Conservation (phyloP, 169 alveolate genomes). For the Babesia microti region DNA sequence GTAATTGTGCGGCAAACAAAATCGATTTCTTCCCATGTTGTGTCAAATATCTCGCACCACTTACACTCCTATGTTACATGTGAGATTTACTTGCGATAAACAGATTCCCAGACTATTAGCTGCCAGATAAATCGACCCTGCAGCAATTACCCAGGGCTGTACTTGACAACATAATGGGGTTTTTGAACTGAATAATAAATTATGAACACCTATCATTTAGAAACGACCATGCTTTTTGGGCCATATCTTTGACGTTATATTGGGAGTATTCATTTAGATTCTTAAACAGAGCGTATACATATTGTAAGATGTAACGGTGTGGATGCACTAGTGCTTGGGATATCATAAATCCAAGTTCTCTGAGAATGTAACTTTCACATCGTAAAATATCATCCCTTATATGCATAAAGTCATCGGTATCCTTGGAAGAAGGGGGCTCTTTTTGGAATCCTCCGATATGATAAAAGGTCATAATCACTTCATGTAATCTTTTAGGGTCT, state of each 20-base stretch:
- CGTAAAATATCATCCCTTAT: slow-evolving; percentile 55
- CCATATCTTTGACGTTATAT: slow-evolving; percentile 49
- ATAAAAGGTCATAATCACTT: slow-evolving; percentile 66
- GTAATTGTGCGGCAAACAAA: too few relatives aligned
- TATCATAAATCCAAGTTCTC: slow-evolving; percentile 73
- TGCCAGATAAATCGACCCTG: slow-evolving; percentile 41
- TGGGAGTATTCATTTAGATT: slow-evolving; percentile 57
- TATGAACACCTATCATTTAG: slow-evolving; percentile 70
- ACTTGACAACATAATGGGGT: slow-evolving; percentile 25
- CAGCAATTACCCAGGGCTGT: slow-evolving; percentile 34
- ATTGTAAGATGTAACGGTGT: slow-evolving; percentile 70
- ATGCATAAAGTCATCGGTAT: slow-evolving; percentile 10
- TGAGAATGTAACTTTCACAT: slow-evolving; percentile 71
- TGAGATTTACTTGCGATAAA: slow-evolving; percentile 13
- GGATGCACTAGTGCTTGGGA: slow-evolving; percentile 58
- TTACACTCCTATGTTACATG: slow-evolving; percentile 11
- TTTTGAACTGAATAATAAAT: slow-evolving; percentile 20
- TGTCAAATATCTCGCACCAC: slow-evolving; percentile 34
- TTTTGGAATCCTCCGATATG: slow-evolving; percentile 23
- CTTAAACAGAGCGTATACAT: slow-evolving; percentile 70
- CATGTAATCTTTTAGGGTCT: slow-evolving; percentile 69
- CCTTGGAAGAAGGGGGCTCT: neutral
- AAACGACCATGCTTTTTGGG: slow-evolving; percentile 82
- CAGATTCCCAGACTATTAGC: slow-evolving; percentile 42
- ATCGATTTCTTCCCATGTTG: slow-evolving; percentile 32